Evolutionary conservation across 2,329 filamentous ascomycete genomes (phyloP).

Genomic region (Aureobasidium mangrovei): DNA sequence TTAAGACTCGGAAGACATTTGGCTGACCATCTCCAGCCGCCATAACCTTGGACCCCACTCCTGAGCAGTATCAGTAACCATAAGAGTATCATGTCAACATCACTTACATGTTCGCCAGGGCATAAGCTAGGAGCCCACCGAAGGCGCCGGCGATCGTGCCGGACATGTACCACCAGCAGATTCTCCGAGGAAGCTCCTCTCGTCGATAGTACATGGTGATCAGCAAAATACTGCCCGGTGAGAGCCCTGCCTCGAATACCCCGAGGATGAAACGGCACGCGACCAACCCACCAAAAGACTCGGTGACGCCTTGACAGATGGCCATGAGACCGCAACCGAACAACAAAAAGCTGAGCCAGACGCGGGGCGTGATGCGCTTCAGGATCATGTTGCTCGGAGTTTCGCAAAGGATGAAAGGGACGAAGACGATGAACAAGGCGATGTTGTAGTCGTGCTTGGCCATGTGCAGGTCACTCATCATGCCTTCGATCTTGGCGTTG

Average conservation of each 20-base stretch:
- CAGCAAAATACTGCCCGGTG: conserved; percentile 27
- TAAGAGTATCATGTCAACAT: neutral
- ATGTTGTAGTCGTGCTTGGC: conserved; percentile 30
- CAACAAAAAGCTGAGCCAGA: conserved; percentile 20
- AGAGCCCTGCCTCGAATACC: conserved; percentile 32
- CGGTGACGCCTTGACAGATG: conserved; percentile 25
- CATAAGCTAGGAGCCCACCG: conserved; percentile 34
- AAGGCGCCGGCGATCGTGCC: conserved; percentile 36
- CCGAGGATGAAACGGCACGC: conserved; percentile 29
- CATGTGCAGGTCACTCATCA: conserved; percentile 36
- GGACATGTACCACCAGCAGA: conserved; percentile 33
- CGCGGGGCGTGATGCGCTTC: conserved; percentile 29
- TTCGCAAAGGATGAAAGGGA: conserved; percentile 24
- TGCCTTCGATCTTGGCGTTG: conserved; percentile 34
- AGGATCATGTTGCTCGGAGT: conserved; percentile 30
- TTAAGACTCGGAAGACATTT: no score
- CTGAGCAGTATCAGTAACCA: neutral
- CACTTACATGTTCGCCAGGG: conserved; percentile 24
- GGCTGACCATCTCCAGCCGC: conserved; percentile 25
- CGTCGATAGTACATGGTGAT: conserved; percentile 35
- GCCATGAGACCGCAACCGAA: conserved; percentile 13
- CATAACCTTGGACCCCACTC: conserved; percentile 22
- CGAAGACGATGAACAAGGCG: conserved; percentile 32
- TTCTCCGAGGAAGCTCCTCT: conserved; percentile 35
- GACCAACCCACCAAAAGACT: conserved; percentile 26